Conservation (phyloP, 1,284 basidiomycete species). For the Phylloporus gajari region DNA sequence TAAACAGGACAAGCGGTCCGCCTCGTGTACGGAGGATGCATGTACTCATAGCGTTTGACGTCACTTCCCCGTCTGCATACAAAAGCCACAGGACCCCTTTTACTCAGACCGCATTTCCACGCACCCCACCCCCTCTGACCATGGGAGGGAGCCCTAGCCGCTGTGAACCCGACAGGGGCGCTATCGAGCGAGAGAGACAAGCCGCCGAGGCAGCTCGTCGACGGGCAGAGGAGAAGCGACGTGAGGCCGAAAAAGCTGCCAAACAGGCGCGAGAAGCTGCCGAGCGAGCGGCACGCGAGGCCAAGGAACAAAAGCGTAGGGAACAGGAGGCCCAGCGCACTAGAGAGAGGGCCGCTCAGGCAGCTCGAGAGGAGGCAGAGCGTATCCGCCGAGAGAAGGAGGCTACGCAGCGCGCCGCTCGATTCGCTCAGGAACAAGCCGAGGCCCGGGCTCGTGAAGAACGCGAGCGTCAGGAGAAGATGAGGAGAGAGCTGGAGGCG, state of each 20-base stretch:
- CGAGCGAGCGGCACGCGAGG: conserved; percentile 36
- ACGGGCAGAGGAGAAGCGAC: conserved; percentile 35
- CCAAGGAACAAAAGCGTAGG: conserved; percentile 28
- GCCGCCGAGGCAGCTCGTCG: conserved; percentile 37
- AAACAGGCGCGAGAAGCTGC: conserved; percentile 34
- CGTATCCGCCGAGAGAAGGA: conserved; percentile 34
- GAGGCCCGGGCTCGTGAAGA: conserved; percentile 43
- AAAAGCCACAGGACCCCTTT: not conserved
- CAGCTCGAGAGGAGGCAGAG: conserved; percentile 36
- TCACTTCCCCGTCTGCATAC: not conserved
- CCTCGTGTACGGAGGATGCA: not conserved
- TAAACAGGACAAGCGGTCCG: not conserved
- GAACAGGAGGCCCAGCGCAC: conserved; percentile 31
- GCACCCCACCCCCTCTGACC: not conserved
- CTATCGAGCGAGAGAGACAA: conserved; percentile 34
- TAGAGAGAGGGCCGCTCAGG: conserved; percentile 38
- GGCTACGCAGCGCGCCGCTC: conserved; percentile 32
- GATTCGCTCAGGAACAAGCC: conserved; percentile 31
- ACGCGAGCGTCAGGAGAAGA: conserved; percentile 34
- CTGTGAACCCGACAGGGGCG: conserved; percentile 39
- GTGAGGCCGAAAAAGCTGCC: conserved; percentile 35
- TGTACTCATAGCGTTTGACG: not conserved
- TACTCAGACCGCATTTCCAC: not conserved
- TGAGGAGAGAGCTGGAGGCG: conserved; percentile 31
- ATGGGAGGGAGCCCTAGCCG: conserved; percentile 45